These are phyloP conservation scores for Monosporascus ibericus DNA, from an alignment of 2,329 filamentous ascomycete species.

Conservation along the genomic window DNA sequence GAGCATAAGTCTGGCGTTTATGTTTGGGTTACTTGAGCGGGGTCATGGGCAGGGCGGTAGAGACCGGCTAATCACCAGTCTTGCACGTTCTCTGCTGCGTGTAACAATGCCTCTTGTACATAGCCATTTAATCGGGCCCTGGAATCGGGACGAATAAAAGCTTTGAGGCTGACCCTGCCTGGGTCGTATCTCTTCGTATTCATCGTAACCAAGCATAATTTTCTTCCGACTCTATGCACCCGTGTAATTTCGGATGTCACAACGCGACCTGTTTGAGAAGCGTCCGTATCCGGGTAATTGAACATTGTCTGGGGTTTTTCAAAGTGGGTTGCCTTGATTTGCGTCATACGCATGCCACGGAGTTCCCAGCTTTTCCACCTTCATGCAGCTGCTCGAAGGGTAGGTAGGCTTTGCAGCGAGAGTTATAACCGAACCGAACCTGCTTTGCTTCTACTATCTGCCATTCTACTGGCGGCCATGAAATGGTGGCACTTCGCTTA, in stretches of 20 bases:
- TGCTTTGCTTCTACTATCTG: no score
- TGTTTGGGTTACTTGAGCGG: constrained; percentile 15
- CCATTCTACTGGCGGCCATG: no score
- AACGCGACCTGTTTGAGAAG: background rate
- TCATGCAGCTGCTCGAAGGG: no score
- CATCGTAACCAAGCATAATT: background rate
- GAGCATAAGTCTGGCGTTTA: constrained; percentile 19
- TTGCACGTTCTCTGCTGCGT: constrained; percentile 11
- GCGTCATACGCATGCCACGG: no score
- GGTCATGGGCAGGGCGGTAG: constrained; percentile 5
- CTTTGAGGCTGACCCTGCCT: constrained; percentile 6
- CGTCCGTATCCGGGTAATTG: background rate
- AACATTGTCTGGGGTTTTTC: no score
- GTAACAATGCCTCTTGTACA: constrained; percentile 11
- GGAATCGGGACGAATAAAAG: constrained; percentile 4
- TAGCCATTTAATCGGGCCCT: constrained; percentile 5
- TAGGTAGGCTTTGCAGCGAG: no score
- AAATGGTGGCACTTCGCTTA: no score
- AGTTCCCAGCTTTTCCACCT: no score
- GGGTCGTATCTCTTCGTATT: constrained; percentile 1
- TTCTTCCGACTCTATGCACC: background rate
- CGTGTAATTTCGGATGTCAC: no score
- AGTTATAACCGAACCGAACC: no score
- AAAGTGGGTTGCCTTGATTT: no score
- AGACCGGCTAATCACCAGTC: constrained; percentile 2